Percentiles rank a stretch among this genome's conserved stretches.
phyloP scores from a whole-genome alignment of 164 flowering plant species.

The Stephania cephalantha region DNA sequence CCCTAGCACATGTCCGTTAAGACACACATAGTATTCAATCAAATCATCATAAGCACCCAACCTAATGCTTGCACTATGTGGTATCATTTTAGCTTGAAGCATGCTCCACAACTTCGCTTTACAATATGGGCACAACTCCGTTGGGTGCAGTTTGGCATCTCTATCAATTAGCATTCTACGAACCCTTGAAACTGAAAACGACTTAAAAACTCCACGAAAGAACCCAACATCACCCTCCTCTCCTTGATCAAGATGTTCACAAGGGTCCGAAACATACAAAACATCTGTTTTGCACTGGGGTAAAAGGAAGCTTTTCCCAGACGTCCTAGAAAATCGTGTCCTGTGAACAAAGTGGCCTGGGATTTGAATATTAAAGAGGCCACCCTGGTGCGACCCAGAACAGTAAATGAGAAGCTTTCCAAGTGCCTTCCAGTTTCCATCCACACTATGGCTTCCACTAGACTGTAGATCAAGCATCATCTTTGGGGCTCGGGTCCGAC shows the following conservation, averaged over 20 bases:
- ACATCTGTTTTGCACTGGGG: conserved; percentile 87
- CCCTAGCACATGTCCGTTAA: conserved; percentile 93
- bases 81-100: conserved; percentile 87
- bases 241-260: conserved; percentile 96
- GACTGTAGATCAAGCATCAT: conserved; percentile 94
- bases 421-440: conserved; percentile 97
- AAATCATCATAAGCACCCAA: conserved; percentile 90
- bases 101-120: conserved; percentile 94
- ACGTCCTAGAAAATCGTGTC: conserved; percentile 94
- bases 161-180: conserved; percentile 56
- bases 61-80: conserved; percentile 76
- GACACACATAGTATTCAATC: conserved; percentile 86
- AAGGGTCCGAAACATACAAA: conserved; percentile 93
- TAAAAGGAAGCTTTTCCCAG: conserved; percentile 88
- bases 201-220: conserved; percentile 87
- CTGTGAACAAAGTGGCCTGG: conserved; percentile 89
- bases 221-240: conserved; percentile 94
- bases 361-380: conserved; percentile 56
- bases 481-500: conserved; percentile 83
- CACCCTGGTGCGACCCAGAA: conserved; percentile 71
- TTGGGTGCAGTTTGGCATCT: conserved; percentile 65
- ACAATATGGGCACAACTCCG: conserved; percentile 91
- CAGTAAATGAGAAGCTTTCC: conserved; percentile 90
- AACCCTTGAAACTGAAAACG: conserved; percentile 50
- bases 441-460: conserved; percentile 90